Percentiles rank a stretch among this genome's conserved stretches.
These are phyloP conservation scores for Sophora flavescens DNA, from an alignment of 306 rosid species.

Conservation along the genomic window DNA sequence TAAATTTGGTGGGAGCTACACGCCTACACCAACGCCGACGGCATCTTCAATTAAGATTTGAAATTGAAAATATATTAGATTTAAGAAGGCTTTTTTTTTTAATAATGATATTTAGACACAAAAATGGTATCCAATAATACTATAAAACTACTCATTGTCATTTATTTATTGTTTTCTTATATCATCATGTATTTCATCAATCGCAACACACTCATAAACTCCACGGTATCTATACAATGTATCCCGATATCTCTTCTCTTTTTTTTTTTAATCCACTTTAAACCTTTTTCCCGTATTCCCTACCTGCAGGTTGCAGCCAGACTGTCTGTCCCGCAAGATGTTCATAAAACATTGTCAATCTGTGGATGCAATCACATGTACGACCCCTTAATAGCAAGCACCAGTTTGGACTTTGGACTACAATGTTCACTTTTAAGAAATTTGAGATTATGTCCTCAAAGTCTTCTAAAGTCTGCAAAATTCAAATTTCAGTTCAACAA, in stretches of 20 bases:
- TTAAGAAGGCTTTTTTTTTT: neutral
- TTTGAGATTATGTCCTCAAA: constrained; percentile 54
- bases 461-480: constrained; percentile 49
- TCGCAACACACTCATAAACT: too few species aligned
- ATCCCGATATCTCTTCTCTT: too few species aligned
- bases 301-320: constrained; percentile 17
- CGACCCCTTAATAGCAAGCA: constrained; percentile 51
- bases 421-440: constrained; percentile 48
- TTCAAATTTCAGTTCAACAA: constrained; percentile 52
- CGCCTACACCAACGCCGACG: neutral
- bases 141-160: too few species aligned
- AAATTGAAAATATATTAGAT: constrained; percentile 21
- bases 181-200: too few species aligned
- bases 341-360: constrained; percentile 3
- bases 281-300: constrained; percentile 20
- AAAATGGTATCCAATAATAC: too few species aligned
- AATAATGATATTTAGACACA: too few species aligned
- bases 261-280: neutral
- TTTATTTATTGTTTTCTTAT: too few species aligned
- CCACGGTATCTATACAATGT: too few species aligned
- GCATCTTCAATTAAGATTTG: constrained; percentile 36
- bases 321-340: constrained; percentile 28
- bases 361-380: constrained; percentile 29
- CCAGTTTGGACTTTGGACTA: constrained; percentile 48
- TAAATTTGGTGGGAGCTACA: neutral